Conservation (phyloP, 1,284 basidiomycete genomes). For the Mycosarcoma maydis region DNA sequence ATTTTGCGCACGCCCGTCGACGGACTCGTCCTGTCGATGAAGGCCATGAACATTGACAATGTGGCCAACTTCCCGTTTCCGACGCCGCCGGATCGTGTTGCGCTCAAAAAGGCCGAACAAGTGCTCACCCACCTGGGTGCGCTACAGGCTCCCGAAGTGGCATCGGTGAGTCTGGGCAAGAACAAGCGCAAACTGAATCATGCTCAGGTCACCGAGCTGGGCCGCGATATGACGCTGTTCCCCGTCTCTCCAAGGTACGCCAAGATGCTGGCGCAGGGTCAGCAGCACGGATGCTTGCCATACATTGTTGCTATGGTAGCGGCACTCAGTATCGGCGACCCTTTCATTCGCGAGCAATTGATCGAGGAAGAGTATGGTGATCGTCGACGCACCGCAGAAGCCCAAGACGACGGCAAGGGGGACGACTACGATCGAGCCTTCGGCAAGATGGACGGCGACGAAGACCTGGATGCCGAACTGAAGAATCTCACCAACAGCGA, state of each 20-base stretch:
- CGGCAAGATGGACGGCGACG: constrained; percentile 70
- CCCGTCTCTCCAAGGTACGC: constrained; percentile 92
- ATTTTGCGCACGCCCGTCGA: constrained; percentile 96
- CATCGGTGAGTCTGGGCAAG: constrained; percentile 62
- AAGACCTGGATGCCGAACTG: constrained; percentile 69
- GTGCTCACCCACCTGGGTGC: constrained; percentile 86
- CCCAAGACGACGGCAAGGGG: constrained; percentile 72
- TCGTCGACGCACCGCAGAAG: constrained; percentile 66
- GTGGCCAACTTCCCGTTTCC: constrained; percentile 99
- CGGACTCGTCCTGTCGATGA: constrained; percentile 97
- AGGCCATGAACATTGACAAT: constrained; percentile 97
- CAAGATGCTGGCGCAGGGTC: constrained; percentile 90
- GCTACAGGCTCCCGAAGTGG: constrained; percentile 69
- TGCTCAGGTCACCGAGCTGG: constrained; percentile 80
- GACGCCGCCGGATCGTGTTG: constrained; percentile 86
- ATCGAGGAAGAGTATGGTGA: constrained; percentile 69
- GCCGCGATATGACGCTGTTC: constrained; percentile 89
- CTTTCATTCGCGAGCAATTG: constrained; percentile 86
- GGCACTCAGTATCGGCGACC: constrained; percentile 92
- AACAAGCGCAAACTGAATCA: constrained; percentile 67
- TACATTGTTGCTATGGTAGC: constrained; percentile 93
- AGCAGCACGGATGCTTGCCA: constrained; percentile 89
- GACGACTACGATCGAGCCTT: constrained; percentile 68
- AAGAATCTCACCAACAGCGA: constrained; percentile 69
- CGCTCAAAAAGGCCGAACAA: constrained; percentile 83